Evolutionary conservation across 2,329 filamentous ascomycete species (phyloP).

Genomic region (Colletotrichum incanum): DNA sequence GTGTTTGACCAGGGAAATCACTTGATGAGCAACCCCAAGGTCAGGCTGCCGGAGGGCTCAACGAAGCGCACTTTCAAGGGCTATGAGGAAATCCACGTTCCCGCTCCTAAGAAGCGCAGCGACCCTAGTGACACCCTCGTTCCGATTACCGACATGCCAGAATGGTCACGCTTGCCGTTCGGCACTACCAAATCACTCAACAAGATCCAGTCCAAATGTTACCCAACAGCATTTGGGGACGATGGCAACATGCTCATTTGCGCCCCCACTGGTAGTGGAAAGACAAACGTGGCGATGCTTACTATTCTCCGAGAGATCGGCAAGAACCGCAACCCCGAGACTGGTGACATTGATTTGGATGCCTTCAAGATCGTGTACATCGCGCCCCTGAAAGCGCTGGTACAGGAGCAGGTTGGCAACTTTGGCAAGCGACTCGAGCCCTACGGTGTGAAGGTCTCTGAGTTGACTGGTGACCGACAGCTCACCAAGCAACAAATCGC

Average conservation of each 20-base stretch:
- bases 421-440: constrained; percentile 92
- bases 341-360: constrained; percentile 95
- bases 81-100: constrained; percentile 98
- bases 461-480: constrained; percentile 96
- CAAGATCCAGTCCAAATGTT: constrained; percentile 96
- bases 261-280: constrained; percentile 96
- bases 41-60: constrained; percentile 92
- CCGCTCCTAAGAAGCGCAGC: constrained; percentile 88
- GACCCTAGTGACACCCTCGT: constrained; percentile 87
- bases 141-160: constrained; percentile 88
- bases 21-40: constrained; percentile 99
- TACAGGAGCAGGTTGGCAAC: constrained; percentile 98
- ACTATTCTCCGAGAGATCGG: constrained; percentile 96
- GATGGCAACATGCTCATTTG: constrained; percentile 99
- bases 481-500: constrained; percentile 99
- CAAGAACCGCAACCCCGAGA: constrained; percentile 90
- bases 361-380: constrained; percentile 99
- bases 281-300: constrained; percentile 99
- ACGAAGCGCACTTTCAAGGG: constrained; percentile 97
- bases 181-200: constrained; percentile 90
- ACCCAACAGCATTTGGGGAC: constrained; percentile 88
- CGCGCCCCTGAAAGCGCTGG: constrained; percentile 93
- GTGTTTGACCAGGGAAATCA: constrained; percentile 99
- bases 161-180: constrained; percentile 92
- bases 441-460: constrained; percentile 93